Evolutionary conservation across 1,284 basidiomycete genomes (phyloP).

Genomic region (Austroboletus novae-zelandiae): DNA sequence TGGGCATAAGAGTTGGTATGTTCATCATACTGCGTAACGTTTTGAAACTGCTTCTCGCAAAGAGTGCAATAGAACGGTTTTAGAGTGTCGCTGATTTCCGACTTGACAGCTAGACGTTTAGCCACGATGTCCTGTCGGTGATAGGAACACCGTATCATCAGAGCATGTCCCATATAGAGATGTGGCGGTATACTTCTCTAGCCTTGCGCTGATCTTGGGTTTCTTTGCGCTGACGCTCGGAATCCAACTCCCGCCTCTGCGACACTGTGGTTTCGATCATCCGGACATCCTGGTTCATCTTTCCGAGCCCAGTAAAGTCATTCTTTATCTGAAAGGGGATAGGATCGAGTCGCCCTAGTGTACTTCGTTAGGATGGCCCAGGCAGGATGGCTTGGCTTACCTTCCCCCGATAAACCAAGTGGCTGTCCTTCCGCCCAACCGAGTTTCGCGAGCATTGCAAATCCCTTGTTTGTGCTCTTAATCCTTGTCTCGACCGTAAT

Average conservation of each 20-base stretch:
- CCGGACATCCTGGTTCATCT: constrained; percentile 68
- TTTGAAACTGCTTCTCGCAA: constrained; percentile 83
- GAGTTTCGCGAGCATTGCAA: constrained; percentile 73
- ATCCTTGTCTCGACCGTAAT: constrained; percentile 79
- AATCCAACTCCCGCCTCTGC: constrained; percentile 72
- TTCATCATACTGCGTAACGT: constrained; percentile 79
- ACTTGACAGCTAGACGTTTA: constrained; percentile 60
- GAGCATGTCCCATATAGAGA: constrained; percentile 1
- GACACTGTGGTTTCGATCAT: constrained; percentile 83
- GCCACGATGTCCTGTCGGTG: constrained; percentile 59
- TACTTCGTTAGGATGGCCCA: not conserved
- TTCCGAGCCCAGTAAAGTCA: constrained; percentile 75
- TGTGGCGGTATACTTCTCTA: constrained; percentile 53
- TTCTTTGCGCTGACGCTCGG: constrained; percentile 75
- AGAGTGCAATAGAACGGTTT: constrained; percentile 74
- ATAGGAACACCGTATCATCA: not conserved
- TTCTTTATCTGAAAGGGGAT: constrained; percentile 76
- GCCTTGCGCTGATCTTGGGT: constrained; percentile 68
- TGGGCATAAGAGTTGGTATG: constrained; percentile 84
- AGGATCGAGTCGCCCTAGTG: constrained; percentile 71
- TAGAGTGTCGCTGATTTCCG: constrained; percentile 64
- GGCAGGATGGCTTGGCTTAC: constrained; percentile 35
- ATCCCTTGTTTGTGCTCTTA: constrained; percentile 73
- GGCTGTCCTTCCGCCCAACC: constrained; percentile 80
- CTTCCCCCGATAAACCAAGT: constrained; percentile 71